These are phyloP conservation scores for Capsella bursapastoris DNA, from an alignment of 345 rosid genomes.

Conservation along the genomic window DNA sequence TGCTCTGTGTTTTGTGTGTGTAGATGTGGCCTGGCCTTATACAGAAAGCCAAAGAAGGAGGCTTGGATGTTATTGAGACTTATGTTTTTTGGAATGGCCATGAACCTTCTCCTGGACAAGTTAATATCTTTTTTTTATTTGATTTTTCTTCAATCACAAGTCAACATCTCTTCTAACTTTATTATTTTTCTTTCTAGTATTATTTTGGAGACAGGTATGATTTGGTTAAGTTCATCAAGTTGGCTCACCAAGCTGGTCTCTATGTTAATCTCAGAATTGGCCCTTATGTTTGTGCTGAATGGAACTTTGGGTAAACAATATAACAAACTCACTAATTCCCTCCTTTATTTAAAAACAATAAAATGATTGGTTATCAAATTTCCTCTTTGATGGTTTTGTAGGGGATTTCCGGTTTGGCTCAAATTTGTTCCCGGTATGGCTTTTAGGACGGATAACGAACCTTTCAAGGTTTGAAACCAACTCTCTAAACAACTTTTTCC, in stretches of 20 bases:
- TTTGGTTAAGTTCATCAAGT: constrained; percentile 81
- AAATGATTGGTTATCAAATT: background rate
- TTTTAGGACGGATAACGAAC: constrained; percentile 81
- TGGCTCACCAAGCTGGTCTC: constrained; percentile 89
- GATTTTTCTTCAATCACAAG: constrained; percentile 25
- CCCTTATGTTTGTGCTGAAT: constrained; percentile 94
- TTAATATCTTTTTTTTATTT: constrained; percentile 25
- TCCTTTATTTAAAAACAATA: background rate
- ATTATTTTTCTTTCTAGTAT: constrained; percentile 49
- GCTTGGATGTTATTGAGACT: constrained; percentile 87
- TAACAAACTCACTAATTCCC: background rate
- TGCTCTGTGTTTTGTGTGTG: constrained; percentile 44
- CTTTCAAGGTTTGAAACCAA: constrained; percentile 79
- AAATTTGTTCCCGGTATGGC: constrained; percentile 76
- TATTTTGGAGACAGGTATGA: constrained; percentile 86
- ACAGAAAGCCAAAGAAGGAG: constrained; percentile 95
- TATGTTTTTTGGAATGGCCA: constrained; percentile 98
- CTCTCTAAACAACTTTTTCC: background rate
- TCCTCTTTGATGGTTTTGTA: constrained; percentile 35
- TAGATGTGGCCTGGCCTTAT: constrained; percentile 99
- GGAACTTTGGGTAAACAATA: constrained; percentile 86
- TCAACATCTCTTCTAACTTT: constrained; percentile 12
- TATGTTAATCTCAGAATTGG: constrained; percentile 94
- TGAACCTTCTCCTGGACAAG: constrained; percentile 92
- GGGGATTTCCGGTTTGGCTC: constrained; percentile 97